Conservation (phyloP, 345 rosid genomes). For the Aegle marmelos region DNA sequence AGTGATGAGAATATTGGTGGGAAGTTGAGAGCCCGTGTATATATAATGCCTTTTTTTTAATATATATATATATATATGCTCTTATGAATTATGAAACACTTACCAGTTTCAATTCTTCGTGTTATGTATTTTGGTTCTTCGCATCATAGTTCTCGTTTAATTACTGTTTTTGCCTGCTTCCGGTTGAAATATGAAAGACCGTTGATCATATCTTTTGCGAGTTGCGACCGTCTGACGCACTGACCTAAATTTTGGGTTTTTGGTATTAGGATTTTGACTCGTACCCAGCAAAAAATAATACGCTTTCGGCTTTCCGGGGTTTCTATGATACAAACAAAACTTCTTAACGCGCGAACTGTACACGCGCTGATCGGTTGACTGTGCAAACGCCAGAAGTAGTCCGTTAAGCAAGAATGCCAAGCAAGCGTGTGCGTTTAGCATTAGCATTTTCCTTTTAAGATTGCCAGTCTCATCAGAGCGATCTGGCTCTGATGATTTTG, state of each 20-base stretch:
- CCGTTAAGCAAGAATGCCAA: constrained; percentile 1
- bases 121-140: not conserved
- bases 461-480: not conserved
- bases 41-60: not conserved
- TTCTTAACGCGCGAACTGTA: not conserved
- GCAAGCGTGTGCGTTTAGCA: constrained; percentile 49
- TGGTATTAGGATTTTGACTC: not conserved
- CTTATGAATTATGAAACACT: constrained; percentile 6
- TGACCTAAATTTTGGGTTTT: not conserved
- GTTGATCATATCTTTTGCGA: constrained; percentile 1
- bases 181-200: not conserved
- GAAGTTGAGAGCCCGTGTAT: constrained; percentile 5
- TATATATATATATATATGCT: constrained; percentile 1
- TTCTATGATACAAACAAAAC: not conserved
- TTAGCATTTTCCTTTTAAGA: constrained; percentile 4
- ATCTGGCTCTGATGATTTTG: constrained; percentile 12
- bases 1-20: not conserved
- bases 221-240: constrained; percentile 5
- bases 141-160: not conserved
- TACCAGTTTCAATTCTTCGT: not conserved
- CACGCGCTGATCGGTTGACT: constrained; percentile 20
- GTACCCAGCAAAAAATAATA: not conserved
- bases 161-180: not conserved
- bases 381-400: not conserved
- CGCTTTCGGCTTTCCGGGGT: not conserved